Evolutionary conservation across 805 yeast genomes (phyloP).

Genomic region (Sporopachydermia quercuum): DNA sequence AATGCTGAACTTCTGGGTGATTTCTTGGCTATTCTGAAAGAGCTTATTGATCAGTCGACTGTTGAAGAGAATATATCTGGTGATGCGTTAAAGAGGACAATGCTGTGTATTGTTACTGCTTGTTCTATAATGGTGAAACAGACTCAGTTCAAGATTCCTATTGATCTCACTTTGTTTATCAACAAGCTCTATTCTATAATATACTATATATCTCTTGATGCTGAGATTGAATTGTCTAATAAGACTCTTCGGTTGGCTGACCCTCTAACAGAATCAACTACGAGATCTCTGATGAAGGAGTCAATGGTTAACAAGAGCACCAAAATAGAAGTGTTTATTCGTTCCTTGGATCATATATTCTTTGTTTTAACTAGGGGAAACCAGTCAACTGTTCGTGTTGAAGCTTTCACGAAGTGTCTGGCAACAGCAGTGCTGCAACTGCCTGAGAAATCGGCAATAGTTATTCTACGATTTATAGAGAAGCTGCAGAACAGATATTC

Average conservation of each 20-base stretch:
- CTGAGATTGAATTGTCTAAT: constrained; percentile 77
- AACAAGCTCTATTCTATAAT: constrained; percentile 58
- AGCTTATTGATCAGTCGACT: constrained; percentile 42
- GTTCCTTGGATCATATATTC: constrained; percentile 68
- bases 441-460: constrained; percentile 80
- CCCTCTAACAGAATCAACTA: constrained; percentile 32
- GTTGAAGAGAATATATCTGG: constrained; percentile 32
- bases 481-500: constrained; percentile 60
- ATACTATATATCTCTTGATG: constrained; percentile 55
- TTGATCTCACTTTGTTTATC: constrained; percentile 73
- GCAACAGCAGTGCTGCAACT: constrained; percentile 53
- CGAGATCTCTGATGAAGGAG: constrained; percentile 21
- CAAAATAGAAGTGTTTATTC: constrained; percentile 68
- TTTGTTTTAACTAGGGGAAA: constrained; percentile 35
- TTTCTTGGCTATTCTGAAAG: constrained; percentile 76
- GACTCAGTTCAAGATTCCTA: constrained; percentile 50
- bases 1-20: constrained; percentile 90
- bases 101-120: constrained; percentile 79
- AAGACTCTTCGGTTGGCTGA: constrained; percentile 70
- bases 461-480: constrained; percentile 63
- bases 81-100: constrained; percentile 57
- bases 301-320: constrained; percentile 81
- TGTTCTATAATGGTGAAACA: constrained; percentile 74
- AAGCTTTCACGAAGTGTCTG: constrained; percentile 73
- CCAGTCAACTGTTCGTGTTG: constrained; percentile 29